Conservation (phyloP, 192 early-diverging fungal species). For the Spizellomyces sp. region DNA sequence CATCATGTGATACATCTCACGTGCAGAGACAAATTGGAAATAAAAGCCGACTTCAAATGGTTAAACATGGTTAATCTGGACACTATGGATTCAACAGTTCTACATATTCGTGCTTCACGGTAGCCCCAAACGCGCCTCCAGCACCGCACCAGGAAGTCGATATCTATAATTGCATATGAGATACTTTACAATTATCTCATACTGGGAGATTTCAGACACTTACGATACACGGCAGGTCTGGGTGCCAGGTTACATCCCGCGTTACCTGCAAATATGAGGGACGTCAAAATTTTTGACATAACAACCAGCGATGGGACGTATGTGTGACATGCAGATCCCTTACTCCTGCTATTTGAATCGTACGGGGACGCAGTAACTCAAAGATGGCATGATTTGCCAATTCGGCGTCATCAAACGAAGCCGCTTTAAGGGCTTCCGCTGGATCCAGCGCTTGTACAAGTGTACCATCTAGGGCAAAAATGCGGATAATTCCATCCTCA, state of each 20-base stretch:
- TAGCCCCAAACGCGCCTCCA: slow-evolving; percentile 10
- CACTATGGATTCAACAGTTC: background rate
- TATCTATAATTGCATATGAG: slow-evolving; percentile 9
- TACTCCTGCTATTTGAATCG: background rate
- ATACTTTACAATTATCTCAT: too few relatives aligned
- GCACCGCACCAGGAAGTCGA: slow-evolving; percentile 27
- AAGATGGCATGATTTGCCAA: background rate
- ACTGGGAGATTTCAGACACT: background rate
- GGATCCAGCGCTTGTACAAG: background rate
- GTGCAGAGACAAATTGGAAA: too few relatives aligned
- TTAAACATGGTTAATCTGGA: too few relatives aligned
- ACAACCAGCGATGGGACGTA: too few relatives aligned
- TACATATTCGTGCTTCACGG: slow-evolving; percentile 22
- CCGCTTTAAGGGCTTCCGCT: background rate
- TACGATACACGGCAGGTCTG: slow-evolving; percentile 28
- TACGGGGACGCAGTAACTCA: background rate
- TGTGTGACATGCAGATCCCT: too few relatives aligned
- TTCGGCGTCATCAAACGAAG: background rate
- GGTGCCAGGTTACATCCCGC: slow-evolving; percentile 44
- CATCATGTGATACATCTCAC: too few relatives aligned
- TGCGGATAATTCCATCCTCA: slow-evolving; percentile 60
- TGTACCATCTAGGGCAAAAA: slow-evolving; percentile 20
- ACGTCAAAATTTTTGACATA: too few relatives aligned
- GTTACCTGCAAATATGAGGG: background rate
- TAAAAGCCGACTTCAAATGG: too few relatives aligned